phyloP scores from a whole-genome alignment of 2,329 filamentous ascomycete species.

The Ophiostoma ulmi region DNA sequence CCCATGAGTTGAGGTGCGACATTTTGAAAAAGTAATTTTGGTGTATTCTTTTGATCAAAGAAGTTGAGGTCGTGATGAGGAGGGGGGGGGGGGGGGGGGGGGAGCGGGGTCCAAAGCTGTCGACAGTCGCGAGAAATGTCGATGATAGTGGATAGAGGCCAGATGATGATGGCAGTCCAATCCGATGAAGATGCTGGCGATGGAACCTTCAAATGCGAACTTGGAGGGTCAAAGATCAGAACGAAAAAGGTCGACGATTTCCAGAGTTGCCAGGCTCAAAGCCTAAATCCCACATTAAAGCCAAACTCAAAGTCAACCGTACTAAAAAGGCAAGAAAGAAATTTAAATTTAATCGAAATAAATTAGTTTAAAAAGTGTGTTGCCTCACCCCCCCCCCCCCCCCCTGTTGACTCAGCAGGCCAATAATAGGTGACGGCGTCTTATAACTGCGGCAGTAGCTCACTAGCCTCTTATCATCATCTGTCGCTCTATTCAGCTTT shows the following conservation, averaged over 20 bases:
- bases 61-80: neutral
- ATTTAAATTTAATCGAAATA: conserved; percentile 1
- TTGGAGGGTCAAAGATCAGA: neutral
- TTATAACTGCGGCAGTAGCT: neutral
- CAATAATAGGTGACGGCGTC: neutral
- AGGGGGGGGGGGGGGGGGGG: neutral
- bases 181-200: neutral
- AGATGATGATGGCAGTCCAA: neutral
- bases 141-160: neutral
- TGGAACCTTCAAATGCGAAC: neutral
- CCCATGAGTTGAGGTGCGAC: conserved; percentile 86
- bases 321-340: neutral
- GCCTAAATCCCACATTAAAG: neutral
- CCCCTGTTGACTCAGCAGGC: neutral
- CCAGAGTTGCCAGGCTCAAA: neutral
- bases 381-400: neutral
- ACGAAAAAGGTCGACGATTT: neutral
- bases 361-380: conserved; percentile 15
- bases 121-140: neutral
- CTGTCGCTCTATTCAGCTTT: neutral
- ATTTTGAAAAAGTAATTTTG: conserved; percentile 17
- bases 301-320: neutral
- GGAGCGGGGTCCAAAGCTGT: neutral
- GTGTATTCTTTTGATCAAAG: neutral
- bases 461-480: neutral